Base-by-base conservation (phyloP, 106 monocot species). In the Allium sativum region DNA sequence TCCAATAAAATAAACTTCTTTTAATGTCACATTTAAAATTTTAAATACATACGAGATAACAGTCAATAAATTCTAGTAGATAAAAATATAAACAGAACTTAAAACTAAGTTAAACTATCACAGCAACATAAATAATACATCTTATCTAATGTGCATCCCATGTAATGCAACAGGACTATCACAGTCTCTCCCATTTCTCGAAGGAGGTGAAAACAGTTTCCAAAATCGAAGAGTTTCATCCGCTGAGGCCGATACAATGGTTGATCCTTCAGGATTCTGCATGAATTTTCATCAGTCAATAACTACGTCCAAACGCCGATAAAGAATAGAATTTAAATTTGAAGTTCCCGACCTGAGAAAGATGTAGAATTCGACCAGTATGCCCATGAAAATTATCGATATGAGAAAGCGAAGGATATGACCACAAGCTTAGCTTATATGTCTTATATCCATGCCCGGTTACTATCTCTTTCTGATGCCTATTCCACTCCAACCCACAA, bases 221-320 rank as follows among this genome's bases (percentile, higher is more conserved):
- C 81, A 77, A 41, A 85, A 61, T 17, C 77, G 63, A 22, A 81
- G 60, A 0, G 72, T 68, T 58, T 80, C 76, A 15, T 84, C 84
- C 20, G 79, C 73, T 46, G 70, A 68, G 19, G 73, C 79, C 18
- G 84, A 80, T 11, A 55, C 85, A 15, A 81, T 77, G 2, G 57
- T 74, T 42, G 73, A 64, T 40, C 85, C 85, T 56, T 85, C 77
- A 15, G 85, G 77, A 45, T 65, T 85, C 85, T 85, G 70, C 72
- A 66, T 8, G 31, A 61, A 69, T 11, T 15, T 15, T 15, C 12
- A 58, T 58, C 15, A 60, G 42, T 46, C 14, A 71, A 7, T 9
- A 58, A 2, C 9, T 42, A 15, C 19, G 1, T 31, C 5, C 12
- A 31, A 58, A 31, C 10, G 3, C 31, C 5, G 2, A 5, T 31